Evolutionary conservation across 768 basidiomycete genomes (phyloP).

Genomic region (Lactifluus pinguis): DNA sequence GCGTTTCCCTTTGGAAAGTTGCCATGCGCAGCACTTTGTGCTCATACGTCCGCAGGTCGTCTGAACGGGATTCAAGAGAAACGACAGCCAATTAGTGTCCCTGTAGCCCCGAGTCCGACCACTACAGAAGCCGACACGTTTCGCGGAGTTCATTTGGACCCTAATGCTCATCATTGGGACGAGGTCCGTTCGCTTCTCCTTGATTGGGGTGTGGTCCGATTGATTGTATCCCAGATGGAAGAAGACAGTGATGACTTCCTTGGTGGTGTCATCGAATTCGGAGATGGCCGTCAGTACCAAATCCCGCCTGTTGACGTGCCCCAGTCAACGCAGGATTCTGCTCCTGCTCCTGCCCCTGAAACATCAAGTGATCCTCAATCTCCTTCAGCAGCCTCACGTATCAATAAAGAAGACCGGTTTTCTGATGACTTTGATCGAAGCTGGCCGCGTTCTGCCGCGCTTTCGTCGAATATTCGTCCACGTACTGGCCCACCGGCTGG

Average conservation of each 20-base stretch:
- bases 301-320: constrained; percentile 43
- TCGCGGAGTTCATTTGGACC: constrained; percentile 86
- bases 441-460: constrained; percentile 72
- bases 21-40: not conserved
- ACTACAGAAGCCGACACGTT: constrained; percentile 89
- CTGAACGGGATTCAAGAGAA: constrained; percentile 27
- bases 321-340: constrained; percentile 18
- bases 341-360: not conserved
- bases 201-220: not conserved
- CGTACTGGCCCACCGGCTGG: constrained; percentile 17
- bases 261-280: constrained; percentile 88
- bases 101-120: constrained; percentile 49
- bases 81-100: constrained; percentile 40
- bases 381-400: constrained; percentile 31
- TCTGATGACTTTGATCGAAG: constrained; percentile 93
- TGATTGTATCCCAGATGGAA: constrained; percentile 50
- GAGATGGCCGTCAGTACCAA: constrained; percentile 87
- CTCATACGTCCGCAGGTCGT: constrained; percentile 16
- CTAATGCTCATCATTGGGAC: constrained; percentile 96
- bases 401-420: constrained; percentile 82
- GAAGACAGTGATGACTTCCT: constrained; percentile 91
- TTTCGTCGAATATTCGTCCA: constrained; percentile 34
- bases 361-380: not conserved
- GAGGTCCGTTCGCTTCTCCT: constrained; percentile 51
- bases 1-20: constrained; percentile 21